Evolutionary conservation across 495 filamentous ascomycete species (phyloP), one percentile per base, ranked within the genome.

Genomic region (Xylaria acuta): DNA sequence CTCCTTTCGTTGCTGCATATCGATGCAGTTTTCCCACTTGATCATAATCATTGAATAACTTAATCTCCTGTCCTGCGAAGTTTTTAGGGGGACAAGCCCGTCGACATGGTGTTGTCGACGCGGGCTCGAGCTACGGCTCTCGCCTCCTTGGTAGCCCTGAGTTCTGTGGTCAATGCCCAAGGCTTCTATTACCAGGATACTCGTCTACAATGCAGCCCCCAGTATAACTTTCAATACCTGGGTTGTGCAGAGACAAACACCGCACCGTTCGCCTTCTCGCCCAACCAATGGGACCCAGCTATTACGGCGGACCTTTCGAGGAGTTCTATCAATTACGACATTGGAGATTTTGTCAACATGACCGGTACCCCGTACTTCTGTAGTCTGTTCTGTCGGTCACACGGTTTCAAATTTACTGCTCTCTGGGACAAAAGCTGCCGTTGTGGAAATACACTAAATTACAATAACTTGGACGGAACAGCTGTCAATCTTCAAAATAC

Each of bases 341-440:
- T 59, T 12, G 75, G 74, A 51, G 16, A 32, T n/a, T 72, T 64
- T 56, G 51, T 58, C 45, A 76, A 80, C 72, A 72, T 64, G 47
- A 80, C 79, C 1, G 54, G 67, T 9, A 77, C 76, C 14, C 76
- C 74, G 9, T 64, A 77, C 49, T 64, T 71, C 71, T 81, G 79
- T 58, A 67, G 68, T 40, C 63, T 63, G 14, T 69, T 62, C 27
- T 80, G 79, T 70, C 69, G 78, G 45, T 74, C 66, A 7, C 73
- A 69, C 34, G 79, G 79, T 36, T 80, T 71, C 70, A 78, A 76
- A 56, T 80, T 69, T 36, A 18, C 78, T 18, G 64, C 73, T 30
- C 30, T 79, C 38, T 60, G 54, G 18, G 49, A 74, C 53, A 75
- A 75, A 56, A n/a, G 36, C 14, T 78, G 75, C 69, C 54, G 47